Percentiles rank a stretch among this genome's conserved stretches.
Conservation (phyloP, 2,329 filamentous ascomycete genomes). For the Thelonectria blattea region DNA sequence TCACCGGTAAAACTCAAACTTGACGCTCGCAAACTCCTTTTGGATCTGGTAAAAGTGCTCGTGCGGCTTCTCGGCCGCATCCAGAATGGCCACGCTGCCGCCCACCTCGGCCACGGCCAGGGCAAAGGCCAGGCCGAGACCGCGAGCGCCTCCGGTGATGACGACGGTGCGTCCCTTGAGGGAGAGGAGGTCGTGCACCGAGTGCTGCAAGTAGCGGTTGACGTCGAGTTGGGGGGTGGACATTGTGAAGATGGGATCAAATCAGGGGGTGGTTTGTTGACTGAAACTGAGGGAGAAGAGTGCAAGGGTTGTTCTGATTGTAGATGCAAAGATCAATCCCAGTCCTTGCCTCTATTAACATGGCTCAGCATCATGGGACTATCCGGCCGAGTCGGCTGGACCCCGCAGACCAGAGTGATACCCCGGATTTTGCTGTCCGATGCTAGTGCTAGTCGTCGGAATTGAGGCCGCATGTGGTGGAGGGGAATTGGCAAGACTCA, state of each 20-base stretch:
- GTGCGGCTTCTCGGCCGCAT: slow-evolving; percentile 26
- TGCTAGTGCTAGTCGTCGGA: slow-evolving; percentile 3
- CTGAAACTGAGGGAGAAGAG: background rate
- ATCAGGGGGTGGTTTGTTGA: too few relatives aligned
- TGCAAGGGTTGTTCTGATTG: background rate
- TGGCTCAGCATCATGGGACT: background rate
- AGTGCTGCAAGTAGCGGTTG: slow-evolving; percentile 19
- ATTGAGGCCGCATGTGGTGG: background rate
- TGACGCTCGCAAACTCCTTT: slow-evolving; percentile 12
- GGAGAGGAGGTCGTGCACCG: slow-evolving; percentile 22
- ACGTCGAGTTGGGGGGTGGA: slow-evolving; percentile 9
- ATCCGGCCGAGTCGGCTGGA: background rate
- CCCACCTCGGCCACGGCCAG: slow-evolving; percentile 23
- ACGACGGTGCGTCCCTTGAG: slow-evolving; percentile 22
- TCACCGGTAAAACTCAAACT: slow-evolving; percentile 21
- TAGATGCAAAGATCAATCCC: background rate
- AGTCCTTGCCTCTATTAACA: slow-evolving; percentile 13
- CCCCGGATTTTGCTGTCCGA: slow-evolving; percentile 22
- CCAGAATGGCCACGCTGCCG: slow-evolving; percentile 24
- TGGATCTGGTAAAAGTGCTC: slow-evolving; percentile 25
- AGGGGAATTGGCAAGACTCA: background rate
- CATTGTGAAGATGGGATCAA: slow-evolving; percentile 3
- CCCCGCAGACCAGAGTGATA: background rate
- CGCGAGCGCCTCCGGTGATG: slow-evolving; percentile 22
- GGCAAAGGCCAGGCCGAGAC: slow-evolving; percentile 23